A percentile compares a stretch with the other conserved stretches of the same genome.
These are phyloP conservation scores for Mortierella sp. DNA, from an alignment of 371 early-diverging fungal genomes.

Conservation along the genomic window DNA sequence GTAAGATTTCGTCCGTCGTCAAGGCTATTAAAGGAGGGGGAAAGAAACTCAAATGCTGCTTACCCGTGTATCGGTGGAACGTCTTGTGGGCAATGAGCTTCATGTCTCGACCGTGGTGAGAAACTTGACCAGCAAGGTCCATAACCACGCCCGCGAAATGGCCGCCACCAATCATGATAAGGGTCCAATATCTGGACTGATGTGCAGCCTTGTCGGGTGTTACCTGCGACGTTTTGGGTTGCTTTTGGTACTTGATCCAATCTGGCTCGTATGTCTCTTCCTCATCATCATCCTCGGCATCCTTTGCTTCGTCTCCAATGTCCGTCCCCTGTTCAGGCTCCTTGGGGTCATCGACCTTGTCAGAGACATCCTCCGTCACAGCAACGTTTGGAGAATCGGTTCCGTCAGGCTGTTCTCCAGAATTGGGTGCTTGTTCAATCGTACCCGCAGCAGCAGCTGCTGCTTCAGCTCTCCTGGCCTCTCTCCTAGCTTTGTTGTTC, in stretches of 20 bases:
- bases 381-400: no score
- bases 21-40: no score
- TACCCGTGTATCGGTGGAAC: constrained; percentile 92
- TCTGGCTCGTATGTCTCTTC: constrained; percentile 20
- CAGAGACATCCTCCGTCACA: background rate
- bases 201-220: background rate
- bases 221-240: constrained; percentile 11
- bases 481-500: constrained; percentile 22
- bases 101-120: constrained; percentile 38
- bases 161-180: constrained; percentile 87
- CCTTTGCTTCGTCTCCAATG: background rate
- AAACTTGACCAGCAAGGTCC: constrained; percentile 70
- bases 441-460: constrained; percentile 23
- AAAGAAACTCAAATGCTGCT: background rate
- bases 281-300: constrained; percentile 24
- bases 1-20: background rate
- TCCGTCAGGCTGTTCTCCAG: constrained; percentile 8
- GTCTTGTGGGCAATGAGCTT: constrained; percentile 83
- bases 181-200: constrained; percentile 73
- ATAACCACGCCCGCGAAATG: constrained; percentile 92
- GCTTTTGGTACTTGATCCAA: constrained; percentile 44
- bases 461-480: constrained; percentile 20
- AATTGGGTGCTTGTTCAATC: background rate
- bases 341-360: no score
- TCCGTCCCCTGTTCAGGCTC: background rate